Conservation (phyloP, 208 protist species). For the Trypanosoma cruzi region DNA sequence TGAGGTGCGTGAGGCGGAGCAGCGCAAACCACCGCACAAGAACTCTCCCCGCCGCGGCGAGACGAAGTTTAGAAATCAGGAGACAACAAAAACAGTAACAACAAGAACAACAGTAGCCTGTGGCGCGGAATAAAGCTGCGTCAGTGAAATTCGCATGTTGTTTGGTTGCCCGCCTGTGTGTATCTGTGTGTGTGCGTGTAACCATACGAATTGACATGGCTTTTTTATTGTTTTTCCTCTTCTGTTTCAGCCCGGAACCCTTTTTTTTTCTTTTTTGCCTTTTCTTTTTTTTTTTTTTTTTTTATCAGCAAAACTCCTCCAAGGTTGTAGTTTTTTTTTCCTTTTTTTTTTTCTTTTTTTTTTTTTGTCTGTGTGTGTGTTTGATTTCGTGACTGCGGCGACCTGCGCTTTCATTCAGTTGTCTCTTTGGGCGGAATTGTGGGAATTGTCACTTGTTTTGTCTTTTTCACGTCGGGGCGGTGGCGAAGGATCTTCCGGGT, state of each 20-base stretch:
- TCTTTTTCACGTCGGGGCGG: not conserved
- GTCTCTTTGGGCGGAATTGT: not conserved
- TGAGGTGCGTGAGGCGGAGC: slow-evolving; percentile 56
- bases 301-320: not conserved
- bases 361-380: not conserved
- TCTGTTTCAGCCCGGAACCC: slow-evolving; percentile 1
- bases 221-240: not conserved
- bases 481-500: not conserved
- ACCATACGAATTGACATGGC: not conserved
- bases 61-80: not conserved
- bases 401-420: not conserved
- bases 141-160: not conserved
- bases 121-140: not conserved
- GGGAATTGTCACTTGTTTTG: not conserved
- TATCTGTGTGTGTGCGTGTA: slow-evolving; percentile 2
- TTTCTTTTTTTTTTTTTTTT: slow-evolving; percentile 12
- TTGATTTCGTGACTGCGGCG: not conserved
- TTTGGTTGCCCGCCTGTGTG: not conserved
- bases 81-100: not conserved
- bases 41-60: not conserved
- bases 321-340: not conserved
- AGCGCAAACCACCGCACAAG: not conserved
- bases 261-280: not conserved
- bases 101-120: not conserved
- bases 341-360: slow-evolving; percentile 9